Evolutionary conservation across 2,329 filamentous ascomycete genomes (phyloP).

Genomic region (Botrytis byssoidea): DNA sequence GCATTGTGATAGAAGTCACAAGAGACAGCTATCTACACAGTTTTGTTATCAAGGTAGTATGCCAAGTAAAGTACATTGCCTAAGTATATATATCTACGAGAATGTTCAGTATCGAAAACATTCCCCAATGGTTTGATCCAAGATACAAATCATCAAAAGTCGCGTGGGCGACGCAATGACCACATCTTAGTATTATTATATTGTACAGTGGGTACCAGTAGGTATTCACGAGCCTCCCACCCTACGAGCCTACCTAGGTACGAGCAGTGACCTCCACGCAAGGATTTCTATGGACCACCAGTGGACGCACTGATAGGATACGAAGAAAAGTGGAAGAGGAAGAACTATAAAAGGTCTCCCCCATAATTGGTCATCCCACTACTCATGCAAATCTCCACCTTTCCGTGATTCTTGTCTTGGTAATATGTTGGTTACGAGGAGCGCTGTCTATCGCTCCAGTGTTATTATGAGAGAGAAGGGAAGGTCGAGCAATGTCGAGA

Average conservation of each 20-base stretch:
- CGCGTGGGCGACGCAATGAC: background rate
- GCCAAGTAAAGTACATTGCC: background rate
- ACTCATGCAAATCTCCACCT: background rate
- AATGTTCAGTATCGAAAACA: background rate
- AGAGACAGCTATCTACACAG: background rate
- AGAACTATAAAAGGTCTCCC: background rate
- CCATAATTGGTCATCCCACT: background rate
- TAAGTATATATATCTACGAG: background rate
- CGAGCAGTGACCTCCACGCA: background rate
- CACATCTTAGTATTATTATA: background rate
- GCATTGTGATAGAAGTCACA: background rate
- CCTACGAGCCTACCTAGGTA: no score
- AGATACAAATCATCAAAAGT: background rate
- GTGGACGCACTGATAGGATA: background rate
- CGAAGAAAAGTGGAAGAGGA: constrained; percentile 1
- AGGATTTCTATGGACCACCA: background rate
- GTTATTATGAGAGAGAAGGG: no score
- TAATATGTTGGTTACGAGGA: background rate
- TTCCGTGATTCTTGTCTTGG: background rate
- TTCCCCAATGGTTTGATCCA: background rate
- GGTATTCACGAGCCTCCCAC: no score
- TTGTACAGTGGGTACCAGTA: no score
- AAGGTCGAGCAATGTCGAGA: background rate
- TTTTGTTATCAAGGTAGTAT: background rate
- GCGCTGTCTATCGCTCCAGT: background rate